phyloP scores from a whole-genome alignment of 441 rosid species.

The Gossypium armourianum region DNA sequence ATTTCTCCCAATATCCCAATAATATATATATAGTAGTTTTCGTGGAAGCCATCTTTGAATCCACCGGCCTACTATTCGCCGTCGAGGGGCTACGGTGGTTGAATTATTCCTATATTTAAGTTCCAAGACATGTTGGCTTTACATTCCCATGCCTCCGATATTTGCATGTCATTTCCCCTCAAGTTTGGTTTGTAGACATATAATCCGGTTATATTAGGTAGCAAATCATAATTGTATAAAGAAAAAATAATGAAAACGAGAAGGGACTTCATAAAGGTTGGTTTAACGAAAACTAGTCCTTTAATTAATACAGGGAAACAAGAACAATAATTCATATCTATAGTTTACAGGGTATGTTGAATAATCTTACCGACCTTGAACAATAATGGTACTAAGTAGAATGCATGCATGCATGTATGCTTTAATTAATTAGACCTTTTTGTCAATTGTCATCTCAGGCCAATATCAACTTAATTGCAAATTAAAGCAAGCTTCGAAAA shows the following conservation, averaged over 20 bases:
- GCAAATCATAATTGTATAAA: not conserved
- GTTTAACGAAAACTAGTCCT: not conserved
- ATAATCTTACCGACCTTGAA: not conserved
- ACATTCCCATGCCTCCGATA: not conserved
- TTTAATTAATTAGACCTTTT: too few species aligned
- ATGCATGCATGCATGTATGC: too few species aligned
- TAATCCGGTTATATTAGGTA: not conserved
- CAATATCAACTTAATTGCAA: not conserved
- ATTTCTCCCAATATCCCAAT: not conserved
- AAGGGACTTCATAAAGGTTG: not conserved
- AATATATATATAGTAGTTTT: not conserved
- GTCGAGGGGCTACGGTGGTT: not conserved
- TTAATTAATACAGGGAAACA: not conserved
- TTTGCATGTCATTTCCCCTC: not conserved
- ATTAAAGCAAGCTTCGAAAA: not conserved
- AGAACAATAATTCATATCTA: not conserved
- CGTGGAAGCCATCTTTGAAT: not conserved
- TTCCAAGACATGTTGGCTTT: too few species aligned
- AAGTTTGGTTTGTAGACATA: not conserved
- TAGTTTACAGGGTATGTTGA: not conserved
- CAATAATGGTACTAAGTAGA: too few species aligned
- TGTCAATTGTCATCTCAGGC: not conserved
- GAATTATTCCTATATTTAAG: too few species aligned
- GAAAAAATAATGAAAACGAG: not conserved
- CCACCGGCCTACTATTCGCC: constrained; percentile 2